These are phyloP conservation scores for Gryganskiella cystojenkinii DNA, from an alignment of 192 early-diverging fungal species.

Conservation along the genomic window DNA sequence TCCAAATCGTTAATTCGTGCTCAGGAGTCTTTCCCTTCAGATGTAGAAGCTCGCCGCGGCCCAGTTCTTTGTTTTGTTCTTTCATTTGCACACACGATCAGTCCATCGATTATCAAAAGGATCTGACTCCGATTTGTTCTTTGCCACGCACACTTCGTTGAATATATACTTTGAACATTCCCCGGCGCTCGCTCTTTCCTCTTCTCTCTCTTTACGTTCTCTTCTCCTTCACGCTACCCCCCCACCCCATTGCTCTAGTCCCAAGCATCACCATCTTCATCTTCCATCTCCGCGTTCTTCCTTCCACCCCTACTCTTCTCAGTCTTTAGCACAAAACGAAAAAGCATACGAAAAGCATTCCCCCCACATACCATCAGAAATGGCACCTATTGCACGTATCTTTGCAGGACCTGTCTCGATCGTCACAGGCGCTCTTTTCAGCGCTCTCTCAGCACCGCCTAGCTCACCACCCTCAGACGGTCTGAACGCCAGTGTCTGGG, in stretches of 20 bases:
- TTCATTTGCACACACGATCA: too few relatives aligned
- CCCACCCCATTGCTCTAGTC: not conserved
- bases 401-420: slow-evolving; percentile 40
- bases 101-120: too few relatives aligned
- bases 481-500: slow-evolving; percentile 36
- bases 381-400: slow-evolving; percentile 44
- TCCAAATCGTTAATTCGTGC: not conserved
- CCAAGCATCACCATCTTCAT: too few relatives aligned
- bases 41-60: too few relatives aligned
- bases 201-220: not conserved
- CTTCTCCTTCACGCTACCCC: slow-evolving; percentile 1
- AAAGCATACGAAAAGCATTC: too few relatives aligned
- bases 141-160: too few relatives aligned
- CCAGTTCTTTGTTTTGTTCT: too few relatives aligned
- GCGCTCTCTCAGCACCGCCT: slow-evolving; percentile 34
- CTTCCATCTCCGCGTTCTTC: too few relatives aligned
- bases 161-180: too few relatives aligned
- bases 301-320: not conserved
- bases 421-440: slow-evolving; percentile 39
- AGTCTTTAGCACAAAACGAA: not conserved
- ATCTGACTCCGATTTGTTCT: too few relatives aligned
- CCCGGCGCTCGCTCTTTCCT: not conserved
- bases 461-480: slow-evolving; percentile 44
- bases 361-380: not conserved
- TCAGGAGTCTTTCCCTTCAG: not conserved